Conservation (phyloP, 768 basidiomycete genomes). For the Hypholoma sublateritium region DNA sequence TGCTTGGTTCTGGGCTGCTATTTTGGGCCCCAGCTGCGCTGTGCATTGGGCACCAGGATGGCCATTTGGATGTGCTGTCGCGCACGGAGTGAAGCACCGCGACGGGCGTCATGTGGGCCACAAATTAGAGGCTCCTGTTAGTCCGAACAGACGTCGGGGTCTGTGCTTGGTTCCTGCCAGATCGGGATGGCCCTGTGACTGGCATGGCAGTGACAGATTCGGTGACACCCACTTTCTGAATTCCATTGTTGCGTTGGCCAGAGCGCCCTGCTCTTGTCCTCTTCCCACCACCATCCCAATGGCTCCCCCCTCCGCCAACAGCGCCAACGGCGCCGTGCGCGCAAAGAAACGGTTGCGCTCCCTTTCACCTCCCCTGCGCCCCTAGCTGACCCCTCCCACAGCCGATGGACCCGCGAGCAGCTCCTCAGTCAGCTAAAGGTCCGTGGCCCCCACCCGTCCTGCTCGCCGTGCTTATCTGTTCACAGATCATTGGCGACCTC, state of each 20-base stretch:
- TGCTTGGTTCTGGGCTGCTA: not conserved
- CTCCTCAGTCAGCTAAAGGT: slow-evolving; percentile 51
- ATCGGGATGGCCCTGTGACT: slow-evolving; percentile 24
- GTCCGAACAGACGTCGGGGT: slow-evolving; percentile 14
- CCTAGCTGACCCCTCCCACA: slow-evolving; percentile 26
- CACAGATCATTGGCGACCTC: slow-evolving; percentile 43
- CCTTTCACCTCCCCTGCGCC: slow-evolving; percentile 13
- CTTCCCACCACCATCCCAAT: slow-evolving; percentile 44
- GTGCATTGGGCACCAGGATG: not conserved
- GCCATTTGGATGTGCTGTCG: too few relatives aligned
- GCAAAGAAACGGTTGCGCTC: slow-evolving; percentile 35
- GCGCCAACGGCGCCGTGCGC: slow-evolving; percentile 21
- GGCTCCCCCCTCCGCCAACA: slow-evolving; percentile 18
- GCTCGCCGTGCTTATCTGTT: slow-evolving; percentile 13
- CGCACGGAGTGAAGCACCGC: not conserved
- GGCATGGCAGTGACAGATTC: slow-evolving; percentile 21
- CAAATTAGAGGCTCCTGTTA: not conserved
- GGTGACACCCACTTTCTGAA: slow-evolving; percentile 30
- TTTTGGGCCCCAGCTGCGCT: not conserved
- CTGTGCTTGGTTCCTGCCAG: slow-evolving; percentile 14
- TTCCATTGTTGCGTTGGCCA: slow-evolving; percentile 42
- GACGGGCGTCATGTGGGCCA: not conserved
- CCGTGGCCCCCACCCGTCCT: slow-evolving; percentile 8
- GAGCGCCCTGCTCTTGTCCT: slow-evolving; percentile 39
- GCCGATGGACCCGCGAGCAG: slow-evolving; percentile 50